phyloP scores from a whole-genome alignment of 352 stramenopile species.

The Aphanomyces euteiches region DNA sequence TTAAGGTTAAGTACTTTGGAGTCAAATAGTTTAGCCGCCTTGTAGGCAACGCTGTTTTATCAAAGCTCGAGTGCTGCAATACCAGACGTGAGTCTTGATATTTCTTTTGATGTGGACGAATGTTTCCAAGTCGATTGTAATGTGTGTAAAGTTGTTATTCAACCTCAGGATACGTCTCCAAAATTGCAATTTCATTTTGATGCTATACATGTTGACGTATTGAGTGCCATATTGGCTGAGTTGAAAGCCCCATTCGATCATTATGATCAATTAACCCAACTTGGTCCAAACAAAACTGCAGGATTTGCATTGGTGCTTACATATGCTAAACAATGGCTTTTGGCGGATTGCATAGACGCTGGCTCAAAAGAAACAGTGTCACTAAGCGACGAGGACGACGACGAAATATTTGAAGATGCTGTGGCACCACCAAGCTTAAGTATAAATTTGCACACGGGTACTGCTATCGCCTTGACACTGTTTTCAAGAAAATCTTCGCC shows the following conservation, averaged over 20 bases:
- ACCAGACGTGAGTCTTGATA: constrained; percentile 72
- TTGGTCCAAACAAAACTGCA: constrained; percentile 69
- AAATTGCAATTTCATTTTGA: constrained; percentile 54
- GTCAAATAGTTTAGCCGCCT: too few relatives aligned
- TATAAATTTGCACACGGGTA: constrained; percentile 42
- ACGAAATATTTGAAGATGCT: constrained; percentile 84
- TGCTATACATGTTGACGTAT: constrained; percentile 72
- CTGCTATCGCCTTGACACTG: constrained; percentile 56
- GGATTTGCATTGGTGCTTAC: constrained; percentile 80
- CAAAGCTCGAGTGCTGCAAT: constrained; percentile 73
- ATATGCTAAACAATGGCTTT: constrained; percentile 82
- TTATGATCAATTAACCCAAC: constrained; percentile 61
- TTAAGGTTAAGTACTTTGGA: constrained; percentile 48
- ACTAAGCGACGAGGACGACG: constrained; percentile 64
- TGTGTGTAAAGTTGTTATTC: constrained; percentile 30
- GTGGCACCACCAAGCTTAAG: constrained; percentile 79
- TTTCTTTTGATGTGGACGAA: constrained; percentile 28
- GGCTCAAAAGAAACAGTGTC: constrained; percentile 40
- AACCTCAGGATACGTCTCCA: background rate
- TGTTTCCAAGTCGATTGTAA: constrained; percentile 24
- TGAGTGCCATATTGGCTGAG: constrained; percentile 83
- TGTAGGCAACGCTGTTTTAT: constrained; percentile 58
- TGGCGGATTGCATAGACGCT: constrained; percentile 70
- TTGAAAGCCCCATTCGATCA: constrained; percentile 84
- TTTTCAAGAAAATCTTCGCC: constrained; percentile 35